Evolutionary conservation across 768 basidiomycete species (phyloP).

Genomic region (Macrolepiota albuminosa): DNA sequence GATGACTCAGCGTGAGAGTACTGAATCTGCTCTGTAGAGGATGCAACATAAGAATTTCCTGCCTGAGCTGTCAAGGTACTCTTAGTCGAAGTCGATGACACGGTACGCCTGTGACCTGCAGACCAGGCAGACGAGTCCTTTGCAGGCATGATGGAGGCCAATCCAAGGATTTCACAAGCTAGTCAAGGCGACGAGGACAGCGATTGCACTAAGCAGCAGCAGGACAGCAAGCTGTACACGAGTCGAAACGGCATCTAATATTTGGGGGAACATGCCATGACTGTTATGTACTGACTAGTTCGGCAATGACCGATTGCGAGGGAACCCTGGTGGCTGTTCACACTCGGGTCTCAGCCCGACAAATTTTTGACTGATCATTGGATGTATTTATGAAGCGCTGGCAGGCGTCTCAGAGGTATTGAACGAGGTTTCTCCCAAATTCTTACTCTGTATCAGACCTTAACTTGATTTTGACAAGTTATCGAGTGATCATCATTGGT

Average conservation of each 20-base stretch:
- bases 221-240: slow-evolving; percentile 8
- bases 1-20: slow-evolving; percentile 3
- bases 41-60: not conserved
- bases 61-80: slow-evolving; percentile 3
- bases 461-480: not conserved
- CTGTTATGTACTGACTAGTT: slow-evolving; percentile 7
- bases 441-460: not conserved
- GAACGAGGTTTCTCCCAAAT: not conserved
- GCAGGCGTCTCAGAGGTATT: not conserved
- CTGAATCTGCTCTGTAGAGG: not conserved
- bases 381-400: not conserved
- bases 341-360: not conserved
- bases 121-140: slow-evolving; percentile 12
- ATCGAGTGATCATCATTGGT: not conserved
- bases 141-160: slow-evolving; percentile 7
- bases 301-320: slow-evolving; percentile 5
- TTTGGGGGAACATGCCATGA: slow-evolving; percentile 5
- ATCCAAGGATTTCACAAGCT: not conserved
- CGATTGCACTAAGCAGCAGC: not conserved
- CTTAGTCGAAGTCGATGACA: slow-evolving; percentile 10
- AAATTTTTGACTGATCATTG: not conserved
- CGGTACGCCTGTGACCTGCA: slow-evolving; percentile 13
- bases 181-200: not conserved
- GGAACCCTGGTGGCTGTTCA: slow-evolving; percentile 3
- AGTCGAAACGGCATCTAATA: slow-evolving; percentile 1